These are phyloP conservation scores for Botryosphaeria dothidea DNA, from an alignment of 2,329 filamentous ascomycete genomes.

Conservation along the genomic window DNA sequence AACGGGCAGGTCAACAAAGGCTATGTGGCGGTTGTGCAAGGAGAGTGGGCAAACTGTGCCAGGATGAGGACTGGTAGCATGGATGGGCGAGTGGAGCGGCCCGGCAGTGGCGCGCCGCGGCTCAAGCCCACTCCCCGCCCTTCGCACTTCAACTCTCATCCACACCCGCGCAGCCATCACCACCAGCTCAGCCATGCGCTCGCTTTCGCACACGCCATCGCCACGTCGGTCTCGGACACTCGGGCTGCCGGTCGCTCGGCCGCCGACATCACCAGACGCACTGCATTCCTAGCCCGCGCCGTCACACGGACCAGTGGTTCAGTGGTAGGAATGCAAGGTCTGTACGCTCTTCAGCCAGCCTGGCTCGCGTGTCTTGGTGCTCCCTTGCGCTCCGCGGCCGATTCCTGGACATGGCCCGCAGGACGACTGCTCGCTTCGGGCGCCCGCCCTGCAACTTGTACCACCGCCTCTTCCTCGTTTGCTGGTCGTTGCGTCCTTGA, in stretches of 20 bases:
- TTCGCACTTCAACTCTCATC: not conserved
- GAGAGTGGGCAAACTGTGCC: not conserved
- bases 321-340: not conserved
- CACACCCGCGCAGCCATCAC: too few species aligned
- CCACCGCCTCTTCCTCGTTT: not conserved
- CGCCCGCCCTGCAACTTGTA: not conserved
- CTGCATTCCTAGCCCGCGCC: not conserved
- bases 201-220: not conserved
- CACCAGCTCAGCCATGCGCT: not conserved
- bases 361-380: conserved; percentile 13
- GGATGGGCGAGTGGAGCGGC: not conserved
- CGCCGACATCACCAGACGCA: not conserved
- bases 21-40: not conserved
- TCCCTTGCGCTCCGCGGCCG: conserved; percentile 6
- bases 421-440: conserved; percentile 6
- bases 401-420: not conserved
- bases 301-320: not conserved
- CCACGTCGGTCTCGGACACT: too few species aligned
- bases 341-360: conserved; percentile 17
- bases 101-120: not conserved
- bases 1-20: conserved; percentile 5
- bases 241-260: not conserved
- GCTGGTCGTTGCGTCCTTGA: conserved; percentile 1
- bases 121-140: not conserved
- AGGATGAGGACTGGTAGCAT: not conserved